Evolutionary conservation across 768 basidiomycete species (phyloP).

Genomic region (Rhodotorula babjevae): DNA sequence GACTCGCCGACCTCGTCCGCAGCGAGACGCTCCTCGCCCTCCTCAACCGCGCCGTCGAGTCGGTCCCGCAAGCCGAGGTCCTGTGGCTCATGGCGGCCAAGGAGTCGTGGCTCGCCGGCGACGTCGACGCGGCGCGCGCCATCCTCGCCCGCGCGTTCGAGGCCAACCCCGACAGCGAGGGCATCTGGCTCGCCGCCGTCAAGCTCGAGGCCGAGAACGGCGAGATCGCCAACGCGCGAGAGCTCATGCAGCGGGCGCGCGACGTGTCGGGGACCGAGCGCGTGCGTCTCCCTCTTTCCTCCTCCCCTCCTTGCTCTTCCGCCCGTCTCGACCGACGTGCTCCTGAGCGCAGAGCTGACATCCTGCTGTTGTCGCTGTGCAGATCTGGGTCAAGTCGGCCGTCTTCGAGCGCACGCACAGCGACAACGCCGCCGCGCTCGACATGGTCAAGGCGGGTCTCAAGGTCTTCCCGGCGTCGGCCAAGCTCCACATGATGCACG

Average conservation of each 20-base stretch:
- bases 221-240: slow-evolving; percentile 75
- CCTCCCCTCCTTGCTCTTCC: not conserved
- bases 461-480: slow-evolving; percentile 79
- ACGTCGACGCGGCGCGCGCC: slow-evolving; percentile 83
- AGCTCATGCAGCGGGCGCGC: slow-evolving; percentile 80
- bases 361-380: slow-evolving; percentile 22
- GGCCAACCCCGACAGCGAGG: slow-evolving; percentile 92
- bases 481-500: slow-evolving; percentile 96
- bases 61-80: slow-evolving; percentile 92
- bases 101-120: slow-evolving; percentile 86
- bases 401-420: slow-evolving; percentile 90
- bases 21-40: slow-evolving; percentile 78
- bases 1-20: not conserved
- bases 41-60: slow-evolving; percentile 72
- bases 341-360: not conserved
- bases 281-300: slow-evolving; percentile 53
- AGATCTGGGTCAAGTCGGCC: slow-evolving; percentile 99
- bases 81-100: slow-evolving; percentile 98
- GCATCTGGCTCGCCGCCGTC: slow-evolving; percentile 95
- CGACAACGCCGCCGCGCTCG: slow-evolving; percentile 64
- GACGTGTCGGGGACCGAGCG: slow-evolving; percentile 86
- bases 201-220: slow-evolving; percentile 96
- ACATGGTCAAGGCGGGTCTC: slow-evolving; percentile 69
- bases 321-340: too few species aligned
- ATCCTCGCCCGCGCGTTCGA: slow-evolving; percentile 85